Evolutionary conservation across 345 rosid genomes (phyloP).

Genomic region (Hevea brasiliensis): DNA sequence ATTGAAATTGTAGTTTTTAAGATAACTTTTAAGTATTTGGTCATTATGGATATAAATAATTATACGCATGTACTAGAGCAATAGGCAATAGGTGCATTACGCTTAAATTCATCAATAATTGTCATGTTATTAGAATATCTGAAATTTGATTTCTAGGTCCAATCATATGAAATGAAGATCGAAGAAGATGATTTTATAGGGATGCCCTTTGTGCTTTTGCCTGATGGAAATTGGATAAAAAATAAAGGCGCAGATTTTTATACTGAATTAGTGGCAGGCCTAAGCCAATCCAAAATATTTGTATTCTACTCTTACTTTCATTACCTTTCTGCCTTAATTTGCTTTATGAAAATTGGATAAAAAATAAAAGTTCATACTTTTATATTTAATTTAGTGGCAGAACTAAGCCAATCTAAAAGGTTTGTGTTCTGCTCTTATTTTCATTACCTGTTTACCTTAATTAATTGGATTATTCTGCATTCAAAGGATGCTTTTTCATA

Average conservation of each 20-base stretch:
- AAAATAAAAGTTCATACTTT: too few species aligned
- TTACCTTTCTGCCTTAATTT: too few species aligned
- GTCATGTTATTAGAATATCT: not conserved
- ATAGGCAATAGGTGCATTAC: not conserved
- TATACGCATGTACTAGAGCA: too few species aligned
- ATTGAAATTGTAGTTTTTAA: too few species aligned
- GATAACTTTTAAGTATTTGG: too few species aligned
- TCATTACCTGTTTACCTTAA: constrained; percentile 8
- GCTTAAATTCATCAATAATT: not conserved
- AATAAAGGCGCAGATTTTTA: constrained; percentile 70
- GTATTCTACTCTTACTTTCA: too few species aligned
- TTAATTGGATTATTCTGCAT: constrained; percentile 22
- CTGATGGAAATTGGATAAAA: constrained; percentile 76
- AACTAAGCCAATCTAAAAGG: too few species aligned
- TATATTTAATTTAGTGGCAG: too few species aligned
- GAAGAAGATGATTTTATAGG: constrained; percentile 66
- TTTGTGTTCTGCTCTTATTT: constrained; percentile 12
- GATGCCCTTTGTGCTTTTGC: constrained; percentile 81
- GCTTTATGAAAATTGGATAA: too few species aligned
- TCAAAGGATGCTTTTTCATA: constrained; percentile 44
- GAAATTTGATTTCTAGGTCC: constrained; percentile 52
- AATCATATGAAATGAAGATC: constrained; percentile 60
- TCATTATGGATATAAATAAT: too few species aligned
- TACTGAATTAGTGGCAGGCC: constrained; percentile 48
- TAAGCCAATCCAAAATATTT: constrained; percentile 68